Evolutionary conservation across 1,284 basidiomycete genomes (phyloP).

Genomic region (Mycena sp.): DNA sequence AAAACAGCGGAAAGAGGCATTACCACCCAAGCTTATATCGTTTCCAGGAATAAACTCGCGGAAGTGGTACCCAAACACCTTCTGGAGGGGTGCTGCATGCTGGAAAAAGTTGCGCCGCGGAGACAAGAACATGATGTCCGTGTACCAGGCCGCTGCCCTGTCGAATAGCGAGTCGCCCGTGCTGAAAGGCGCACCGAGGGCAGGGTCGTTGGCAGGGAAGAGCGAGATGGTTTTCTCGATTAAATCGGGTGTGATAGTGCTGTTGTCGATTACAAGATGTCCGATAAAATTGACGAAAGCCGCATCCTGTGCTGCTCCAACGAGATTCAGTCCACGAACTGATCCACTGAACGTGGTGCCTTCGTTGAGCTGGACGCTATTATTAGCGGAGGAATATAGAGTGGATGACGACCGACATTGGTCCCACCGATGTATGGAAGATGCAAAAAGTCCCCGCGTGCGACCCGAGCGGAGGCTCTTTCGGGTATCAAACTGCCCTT

Average conservation of each 20-base stretch:
- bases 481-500: slow-evolving; percentile 59
- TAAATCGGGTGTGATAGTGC: slow-evolving; percentile 52
- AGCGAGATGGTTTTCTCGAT: slow-evolving; percentile 48
- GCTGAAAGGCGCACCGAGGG: slow-evolving; percentile 57
- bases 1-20: not conserved
- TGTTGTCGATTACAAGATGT: slow-evolving; percentile 58
- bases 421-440: slow-evolving; percentile 65
- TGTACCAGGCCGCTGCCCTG: slow-evolving; percentile 63
- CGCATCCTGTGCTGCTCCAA: slow-evolving; percentile 47
- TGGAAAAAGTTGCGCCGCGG: slow-evolving; percentile 59
- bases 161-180: slow-evolving; percentile 69
- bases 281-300: slow-evolving; percentile 57
- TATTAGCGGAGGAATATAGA: not conserved
- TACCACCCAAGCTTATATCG: slow-evolving; percentile 52
- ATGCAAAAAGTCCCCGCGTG: slow-evolving; percentile 59
- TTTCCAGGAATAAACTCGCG: slow-evolving; percentile 64
- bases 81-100: slow-evolving; percentile 55
- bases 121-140: slow-evolving; percentile 63
- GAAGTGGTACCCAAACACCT: slow-evolving; percentile 64
- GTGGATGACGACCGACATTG: slow-evolving; percentile 49
- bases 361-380: slow-evolving; percentile 55
- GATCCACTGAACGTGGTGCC: slow-evolving; percentile 54
- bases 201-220: slow-evolving; percentile 59
- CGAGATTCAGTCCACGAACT: slow-evolving; percentile 47
- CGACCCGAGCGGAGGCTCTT: slow-evolving; percentile 57